Evolutionary conservation across 805 yeast species (phyloP), one percentile per base, ranked within the genome.

Genomic region (Komagataella mondaviorum): DNA sequence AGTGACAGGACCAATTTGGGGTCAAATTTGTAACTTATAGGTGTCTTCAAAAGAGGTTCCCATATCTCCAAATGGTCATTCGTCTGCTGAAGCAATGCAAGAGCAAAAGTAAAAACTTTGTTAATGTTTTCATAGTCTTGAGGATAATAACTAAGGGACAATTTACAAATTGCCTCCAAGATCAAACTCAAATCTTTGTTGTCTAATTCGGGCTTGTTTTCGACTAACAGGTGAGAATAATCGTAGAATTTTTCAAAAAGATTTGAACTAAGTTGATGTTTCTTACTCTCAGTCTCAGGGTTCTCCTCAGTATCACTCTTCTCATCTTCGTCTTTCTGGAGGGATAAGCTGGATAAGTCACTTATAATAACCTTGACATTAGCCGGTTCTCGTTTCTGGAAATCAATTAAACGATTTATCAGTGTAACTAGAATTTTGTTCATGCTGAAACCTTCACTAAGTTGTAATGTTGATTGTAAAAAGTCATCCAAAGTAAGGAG

Each of bases 381-480:
- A 45, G 60, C 57, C 45, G 65, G 63, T 51, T 71, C 73, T 49
- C 79, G 64, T 47, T 65, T 65, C 45, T 75, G 74, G 61, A 72
- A 83, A 44, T 71, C 73, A 6, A 84, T 72, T 51, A 87, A 72
- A 54, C 97, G 75, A 47, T 84, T 83, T 51, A 91, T 80, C 60
- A 93, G 71, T 0, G 90, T 77, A 14, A 80, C 67, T 30, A 90
- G 71, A 36, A 90, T 75, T 52, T 77, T 81, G 46, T 81, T 76
- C 51, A 85, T 73, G 47, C 80, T 75, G n/a, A 88, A 85, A 48
- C 76, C 72, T 1, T 93, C 89, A 60, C 80, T 81, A 54, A 93
- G 70, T 52, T 78, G 74, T 51, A 81, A 66, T 18, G 88, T 76
- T 1, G 90, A 80, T 30, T 74, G 75, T 56, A 93, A 71, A 56